phyloP scores from a whole-genome alignment of 1,284 basidiomycete species.

The Rhodotorula sp. region DNA sequence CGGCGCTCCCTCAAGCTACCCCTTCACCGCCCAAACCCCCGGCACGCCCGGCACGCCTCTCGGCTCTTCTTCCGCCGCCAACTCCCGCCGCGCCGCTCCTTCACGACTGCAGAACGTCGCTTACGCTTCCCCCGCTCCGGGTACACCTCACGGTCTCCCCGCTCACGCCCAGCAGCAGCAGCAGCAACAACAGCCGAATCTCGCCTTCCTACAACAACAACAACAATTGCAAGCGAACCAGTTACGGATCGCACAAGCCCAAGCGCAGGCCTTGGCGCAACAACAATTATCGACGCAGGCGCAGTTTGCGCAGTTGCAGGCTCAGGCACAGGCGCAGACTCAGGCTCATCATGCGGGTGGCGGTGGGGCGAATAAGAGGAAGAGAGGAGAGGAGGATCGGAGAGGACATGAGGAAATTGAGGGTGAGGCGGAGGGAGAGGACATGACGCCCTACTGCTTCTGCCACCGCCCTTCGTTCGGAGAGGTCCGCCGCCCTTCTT shows the following conservation, averaged over 20 bases:
- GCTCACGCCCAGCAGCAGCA: background rate
- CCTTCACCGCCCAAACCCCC: background rate
- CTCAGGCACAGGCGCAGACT: conserved; percentile 10
- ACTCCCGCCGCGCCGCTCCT: conserved; percentile 17
- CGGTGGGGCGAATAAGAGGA: conserved; percentile 25
- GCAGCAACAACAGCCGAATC: conserved; percentile 12
- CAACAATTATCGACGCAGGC: conserved; percentile 31
- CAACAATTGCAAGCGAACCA: conserved; percentile 29
- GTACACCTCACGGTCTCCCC: conserved; percentile 14
- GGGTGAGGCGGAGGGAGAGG: conserved; percentile 38
- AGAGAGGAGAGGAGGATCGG: conserved; percentile 33
- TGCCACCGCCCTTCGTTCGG: conserved; percentile 45
- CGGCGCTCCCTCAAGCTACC: conserved; percentile 7
- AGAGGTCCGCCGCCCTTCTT: conserved; percentile 34
- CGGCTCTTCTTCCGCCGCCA: background rate
- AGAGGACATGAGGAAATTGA: conserved; percentile 35
- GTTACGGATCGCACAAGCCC: conserved; percentile 18
- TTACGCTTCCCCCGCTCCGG: conserved; percentile 14
- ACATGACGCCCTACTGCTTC: conserved; percentile 44
- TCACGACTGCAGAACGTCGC: conserved; percentile 34
- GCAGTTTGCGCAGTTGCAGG: conserved; percentile 28
- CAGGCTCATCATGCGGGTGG: background rate
- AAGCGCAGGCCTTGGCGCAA: conserved; percentile 12
- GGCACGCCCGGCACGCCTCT: conserved; percentile 12
- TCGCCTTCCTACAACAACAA: conserved; percentile 31